Conservation (phyloP, 2,329 filamentous ascomycete genomes). For the Periglandula ipomoeae region DNA sequence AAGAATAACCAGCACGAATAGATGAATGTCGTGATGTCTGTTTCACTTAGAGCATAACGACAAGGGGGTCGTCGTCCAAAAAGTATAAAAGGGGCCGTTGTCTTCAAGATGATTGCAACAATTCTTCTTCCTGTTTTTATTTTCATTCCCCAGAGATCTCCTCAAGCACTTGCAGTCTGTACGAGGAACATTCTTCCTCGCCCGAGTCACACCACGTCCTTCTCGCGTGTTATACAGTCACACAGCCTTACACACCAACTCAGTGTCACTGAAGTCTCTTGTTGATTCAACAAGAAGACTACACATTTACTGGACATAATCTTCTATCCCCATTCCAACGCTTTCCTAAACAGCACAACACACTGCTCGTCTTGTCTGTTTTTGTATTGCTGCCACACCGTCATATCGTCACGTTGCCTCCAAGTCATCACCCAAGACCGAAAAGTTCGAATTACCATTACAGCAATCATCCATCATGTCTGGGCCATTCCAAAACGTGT, state of each 20-base stretch:
- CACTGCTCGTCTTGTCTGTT: neutral
- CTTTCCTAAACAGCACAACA: neutral
- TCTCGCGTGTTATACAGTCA: slow-evolving; percentile 1
- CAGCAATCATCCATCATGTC: slow-evolving; percentile 42
- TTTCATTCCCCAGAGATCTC: neutral
- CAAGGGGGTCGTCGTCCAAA: slow-evolving; percentile 31
- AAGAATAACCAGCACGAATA: slow-evolving; percentile 30
- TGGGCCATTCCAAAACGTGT: slow-evolving; percentile 42
- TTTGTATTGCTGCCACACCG: slow-evolving; percentile 1
- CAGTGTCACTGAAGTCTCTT: neutral
- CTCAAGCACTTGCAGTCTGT: neutral
- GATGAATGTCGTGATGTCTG: slow-evolving; percentile 33
- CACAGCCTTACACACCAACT: neutral
- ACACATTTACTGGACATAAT: neutral
- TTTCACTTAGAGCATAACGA: slow-evolving; percentile 25
- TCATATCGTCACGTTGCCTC: too few species aligned
- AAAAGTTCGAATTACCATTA: slow-evolving; percentile 11
- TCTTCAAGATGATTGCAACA: slow-evolving; percentile 33
- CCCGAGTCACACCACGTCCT: neutral
- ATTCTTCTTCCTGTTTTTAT: slow-evolving; percentile 36
- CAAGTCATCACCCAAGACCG: slow-evolving; percentile 6
- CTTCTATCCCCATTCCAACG: neutral
- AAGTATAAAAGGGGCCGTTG: slow-evolving; percentile 54
- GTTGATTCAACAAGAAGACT: neutral
- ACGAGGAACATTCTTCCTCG: neutral